Evolutionary conservation across 1,139 yeast genomes (phyloP).

Genomic region (Candida sanyaensis): DNA sequence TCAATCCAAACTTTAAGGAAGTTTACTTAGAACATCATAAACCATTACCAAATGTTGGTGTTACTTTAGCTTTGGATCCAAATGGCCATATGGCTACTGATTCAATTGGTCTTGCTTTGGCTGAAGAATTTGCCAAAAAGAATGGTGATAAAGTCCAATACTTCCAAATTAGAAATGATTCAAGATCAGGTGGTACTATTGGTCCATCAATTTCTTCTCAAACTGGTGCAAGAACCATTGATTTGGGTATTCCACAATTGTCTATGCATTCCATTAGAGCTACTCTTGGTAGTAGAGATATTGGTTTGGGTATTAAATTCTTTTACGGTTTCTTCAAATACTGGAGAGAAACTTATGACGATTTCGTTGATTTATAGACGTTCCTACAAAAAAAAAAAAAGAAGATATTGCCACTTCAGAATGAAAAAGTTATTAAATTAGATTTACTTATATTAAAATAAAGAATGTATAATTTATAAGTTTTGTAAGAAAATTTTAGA

Average conservation of each 20-base stretch:
- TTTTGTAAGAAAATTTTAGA: background rate
- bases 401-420: too few relatives aligned
- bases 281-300: slow-evolving; percentile 42
- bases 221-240: slow-evolving; percentile 48
- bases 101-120: slow-evolving; percentile 34
- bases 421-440: too few relatives aligned
- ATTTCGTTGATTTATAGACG: slow-evolving; percentile 21
- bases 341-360: slow-evolving; percentile 34
- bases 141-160: slow-evolving; percentile 35
- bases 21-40: slow-evolving; percentile 40
- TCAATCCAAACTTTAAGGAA: slow-evolving; percentile 44
- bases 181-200: slow-evolving; percentile 48
- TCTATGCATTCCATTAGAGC: slow-evolving; percentile 51
- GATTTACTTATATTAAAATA: too few relatives aligned
- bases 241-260: slow-evolving; percentile 47
- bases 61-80: slow-evolving; percentile 41
- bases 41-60: slow-evolving; percentile 46
- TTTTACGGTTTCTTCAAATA: slow-evolving; percentile 38
- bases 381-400: too few relatives aligned
- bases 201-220: slow-evolving; percentile 42
- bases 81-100: slow-evolving; percentile 49
- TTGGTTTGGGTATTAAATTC: slow-evolving; percentile 42
- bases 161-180: slow-evolving; percentile 47
- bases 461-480: too few relatives aligned
- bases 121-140: slow-evolving; percentile 31